These are phyloP conservation scores for Eucalyptus sp. DNA, from an alignment of 345 rosid species.

Conservation along the genomic window DNA sequence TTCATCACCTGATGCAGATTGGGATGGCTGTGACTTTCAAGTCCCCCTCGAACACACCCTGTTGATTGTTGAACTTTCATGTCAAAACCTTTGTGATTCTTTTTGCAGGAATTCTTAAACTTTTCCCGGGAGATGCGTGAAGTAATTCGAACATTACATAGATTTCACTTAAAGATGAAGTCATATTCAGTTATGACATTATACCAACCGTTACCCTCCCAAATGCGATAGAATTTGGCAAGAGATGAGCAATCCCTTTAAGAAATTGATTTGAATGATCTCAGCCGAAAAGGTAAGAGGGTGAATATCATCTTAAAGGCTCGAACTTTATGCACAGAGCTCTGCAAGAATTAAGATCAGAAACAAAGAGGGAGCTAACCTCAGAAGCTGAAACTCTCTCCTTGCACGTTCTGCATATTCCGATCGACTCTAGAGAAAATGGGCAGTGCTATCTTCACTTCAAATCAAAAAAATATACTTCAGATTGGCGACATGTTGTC, in stretches of 20 bases:
- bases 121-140: not conserved
- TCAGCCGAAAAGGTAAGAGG: not conserved
- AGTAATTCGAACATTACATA: not conserved
- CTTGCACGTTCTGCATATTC: not conserved
- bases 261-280: not conserved
- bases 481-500: not conserved
- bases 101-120: not conserved
- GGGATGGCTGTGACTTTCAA: not conserved
- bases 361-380: not conserved
- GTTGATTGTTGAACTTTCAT: not conserved
- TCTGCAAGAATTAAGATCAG: not conserved
- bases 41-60: not conserved
- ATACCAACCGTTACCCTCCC: slow-evolving; percentile 13
- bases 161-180: slow-evolving; percentile 13
- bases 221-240: not conserved
- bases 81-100: not conserved
- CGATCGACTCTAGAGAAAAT: not conserved
- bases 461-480: not conserved
- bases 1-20: not conserved
- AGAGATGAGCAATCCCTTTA: not conserved
- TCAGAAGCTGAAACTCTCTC: not conserved
- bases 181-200: slow-evolving; percentile 17
- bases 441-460: not conserved
- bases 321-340: not conserved
- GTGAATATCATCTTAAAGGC: not conserved